phyloP scores from a whole-genome alignment of 2,329 filamentous ascomycete genomes.

The Fusarium avenaceum region DNA sequence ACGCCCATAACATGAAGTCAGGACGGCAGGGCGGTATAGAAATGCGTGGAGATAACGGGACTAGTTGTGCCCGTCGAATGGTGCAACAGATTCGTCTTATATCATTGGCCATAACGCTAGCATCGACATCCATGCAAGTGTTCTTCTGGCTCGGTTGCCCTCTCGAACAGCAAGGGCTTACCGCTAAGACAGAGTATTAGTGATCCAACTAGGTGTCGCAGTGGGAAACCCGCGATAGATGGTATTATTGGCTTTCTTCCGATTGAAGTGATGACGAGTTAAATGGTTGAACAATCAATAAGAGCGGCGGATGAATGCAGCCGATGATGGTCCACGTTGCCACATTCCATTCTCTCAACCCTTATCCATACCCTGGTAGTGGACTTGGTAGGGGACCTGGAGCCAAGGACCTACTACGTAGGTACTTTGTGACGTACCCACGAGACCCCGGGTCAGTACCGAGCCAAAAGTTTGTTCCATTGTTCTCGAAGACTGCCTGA shows the following conservation, averaged over 20 bases:
- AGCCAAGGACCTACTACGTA: background rate
- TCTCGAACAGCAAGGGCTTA: conserved; percentile 30
- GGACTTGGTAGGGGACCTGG: background rate
- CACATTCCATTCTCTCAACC: conserved; percentile 10
- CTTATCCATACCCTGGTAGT: background rate
- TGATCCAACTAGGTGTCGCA: conserved; percentile 7
- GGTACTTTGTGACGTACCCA: background rate
- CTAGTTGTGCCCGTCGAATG: conserved; percentile 8
- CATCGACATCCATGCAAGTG: background rate
- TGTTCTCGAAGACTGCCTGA: conserved; percentile 29
- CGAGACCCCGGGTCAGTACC: conserved; percentile 13
- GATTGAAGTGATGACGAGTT: conserved; percentile 9
- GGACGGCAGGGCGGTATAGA: conserved; percentile 6
- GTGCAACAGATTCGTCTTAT: conserved; percentile 24
- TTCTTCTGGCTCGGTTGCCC: background rate
- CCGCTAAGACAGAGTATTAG: conserved; percentile 7
- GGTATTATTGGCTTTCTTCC: conserved; percentile 2
- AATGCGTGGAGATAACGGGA: conserved; percentile 18
- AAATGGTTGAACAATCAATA: conserved; percentile 4
- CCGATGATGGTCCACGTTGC: conserved; percentile 39
- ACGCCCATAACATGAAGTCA: conserved; percentile 16
- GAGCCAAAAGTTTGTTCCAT: conserved; percentile 10
- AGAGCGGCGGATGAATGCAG: conserved; percentile 25
- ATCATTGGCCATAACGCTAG: conserved; percentile 19
- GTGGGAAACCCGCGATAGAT: background rate